Conservation (phyloP, 2,329 filamentous ascomycete genomes). For the Fusarium sp. region DNA sequence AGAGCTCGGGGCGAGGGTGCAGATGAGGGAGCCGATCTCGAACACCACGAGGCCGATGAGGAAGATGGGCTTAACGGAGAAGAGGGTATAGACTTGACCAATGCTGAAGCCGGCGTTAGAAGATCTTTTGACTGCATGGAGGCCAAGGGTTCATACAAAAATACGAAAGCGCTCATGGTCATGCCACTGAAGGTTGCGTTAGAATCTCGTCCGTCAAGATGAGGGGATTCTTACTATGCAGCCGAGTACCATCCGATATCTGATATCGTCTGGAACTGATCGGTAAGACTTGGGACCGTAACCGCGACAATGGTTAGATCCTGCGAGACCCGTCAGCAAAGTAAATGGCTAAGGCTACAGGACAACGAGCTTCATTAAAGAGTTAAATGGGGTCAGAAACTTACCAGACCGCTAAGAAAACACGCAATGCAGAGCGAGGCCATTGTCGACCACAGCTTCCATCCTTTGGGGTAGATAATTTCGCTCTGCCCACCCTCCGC, state of each 20-base stretch:
- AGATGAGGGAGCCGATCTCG: slow-evolving; percentile 50
- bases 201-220: background rate
- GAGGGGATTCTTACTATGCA: slow-evolving; percentile 25
- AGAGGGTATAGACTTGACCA: slow-evolving; percentile 48
- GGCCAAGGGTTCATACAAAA: slow-evolving; percentile 21
- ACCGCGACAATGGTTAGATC: slow-evolving; percentile 41
- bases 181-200: slow-evolving; percentile 25
- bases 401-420: slow-evolving; percentile 40
- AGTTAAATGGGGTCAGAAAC: rapidly evolving
- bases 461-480: slow-evolving; percentile 21
- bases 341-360: too few relatives aligned
- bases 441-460: slow-evolving; percentile 43
- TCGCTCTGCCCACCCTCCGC: background rate
- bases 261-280: slow-evolving; percentile 40
- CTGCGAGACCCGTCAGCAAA: background rate
- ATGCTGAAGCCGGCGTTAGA: slow-evolving; percentile 30
- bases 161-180: slow-evolving; percentile 41
- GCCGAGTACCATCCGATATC: slow-evolving; percentile 45
- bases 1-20: slow-evolving; percentile 50
- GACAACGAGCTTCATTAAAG: too few relatives aligned
- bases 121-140: too few relatives aligned
- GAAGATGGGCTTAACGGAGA: slow-evolving; percentile 46
- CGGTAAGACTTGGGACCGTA: slow-evolving; percentile 39
- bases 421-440: slow-evolving; percentile 35
- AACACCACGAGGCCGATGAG: slow-evolving; percentile 46